These are phyloP conservation scores for Podospora didyma DNA, from an alignment of 495 filamentous ascomycete species.

Conservation along the genomic window DNA sequence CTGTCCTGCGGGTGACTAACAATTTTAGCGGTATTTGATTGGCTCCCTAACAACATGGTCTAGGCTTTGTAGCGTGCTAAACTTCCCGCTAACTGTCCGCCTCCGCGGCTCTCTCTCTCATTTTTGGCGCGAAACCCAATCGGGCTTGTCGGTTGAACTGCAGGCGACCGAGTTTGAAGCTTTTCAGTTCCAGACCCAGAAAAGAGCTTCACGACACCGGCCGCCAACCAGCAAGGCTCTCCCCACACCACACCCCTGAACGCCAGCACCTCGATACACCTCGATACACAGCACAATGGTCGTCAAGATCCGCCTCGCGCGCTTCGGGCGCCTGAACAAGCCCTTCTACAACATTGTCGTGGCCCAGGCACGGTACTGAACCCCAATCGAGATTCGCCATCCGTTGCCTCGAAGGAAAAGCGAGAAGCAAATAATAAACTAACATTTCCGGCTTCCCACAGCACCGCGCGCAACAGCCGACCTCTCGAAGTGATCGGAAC, in stretches of 20 bases:
- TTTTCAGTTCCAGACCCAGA: not conserved
- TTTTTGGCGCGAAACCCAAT: not conserved
- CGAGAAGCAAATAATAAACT: too few relatives aligned
- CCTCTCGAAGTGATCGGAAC: constrained; percentile 94
- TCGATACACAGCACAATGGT: constrained; percentile 60
- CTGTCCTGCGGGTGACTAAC: too few relatives aligned
- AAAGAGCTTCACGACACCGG: not conserved
- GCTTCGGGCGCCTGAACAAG: constrained; percentile 80
- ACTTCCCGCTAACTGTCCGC: not conserved
- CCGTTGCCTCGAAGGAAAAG: too few relatives aligned
- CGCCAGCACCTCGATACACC: not conserved
- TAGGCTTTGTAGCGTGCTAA: not conserved
- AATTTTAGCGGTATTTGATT: not conserved
- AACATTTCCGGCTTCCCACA: constrained; percentile 20
- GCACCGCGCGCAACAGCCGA: constrained; percentile 75
- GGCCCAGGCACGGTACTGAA: constrained; percentile 79
- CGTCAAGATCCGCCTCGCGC: constrained; percentile 84
- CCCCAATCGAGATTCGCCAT: not conserved
- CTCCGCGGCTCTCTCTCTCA: not conserved
- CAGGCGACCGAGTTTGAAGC: not conserved
- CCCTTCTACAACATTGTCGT: constrained; percentile 98
- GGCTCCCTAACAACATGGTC: not conserved
- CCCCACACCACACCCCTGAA: constrained; percentile 2
- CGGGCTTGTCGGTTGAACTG: not conserved
- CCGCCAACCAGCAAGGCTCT: not conserved